These are phyloP conservation scores for Leishmania amazonensis DNA, from an alignment of 208 protist species.

Conservation along the genomic window DNA sequence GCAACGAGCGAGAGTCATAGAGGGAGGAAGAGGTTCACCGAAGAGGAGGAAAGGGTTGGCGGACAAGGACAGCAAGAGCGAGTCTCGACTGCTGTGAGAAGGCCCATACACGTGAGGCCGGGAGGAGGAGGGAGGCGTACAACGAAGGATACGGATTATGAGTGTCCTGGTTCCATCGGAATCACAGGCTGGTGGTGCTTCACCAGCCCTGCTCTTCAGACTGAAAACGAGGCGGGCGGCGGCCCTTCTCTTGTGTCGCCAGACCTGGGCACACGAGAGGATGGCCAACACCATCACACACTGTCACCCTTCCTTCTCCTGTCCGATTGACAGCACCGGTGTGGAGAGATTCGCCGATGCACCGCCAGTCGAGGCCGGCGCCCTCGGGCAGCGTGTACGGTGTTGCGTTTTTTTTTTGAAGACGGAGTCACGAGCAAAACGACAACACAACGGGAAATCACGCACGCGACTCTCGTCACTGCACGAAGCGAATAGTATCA, in stretches of 20 bases:
- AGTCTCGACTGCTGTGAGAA: neutral
- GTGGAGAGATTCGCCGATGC: neutral
- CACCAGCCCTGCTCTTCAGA: neutral
- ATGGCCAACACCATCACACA: neutral
- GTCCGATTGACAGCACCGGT: neutral
- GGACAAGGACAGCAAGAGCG: neutral
- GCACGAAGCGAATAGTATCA: neutral
- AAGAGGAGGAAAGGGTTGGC: neutral
- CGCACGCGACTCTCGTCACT: neutral
- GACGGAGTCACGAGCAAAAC: neutral
- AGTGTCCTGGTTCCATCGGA: neutral
- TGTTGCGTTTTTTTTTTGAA: neutral
- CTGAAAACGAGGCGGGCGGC: neutral
- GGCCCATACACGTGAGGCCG: neutral
- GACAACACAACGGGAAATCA: neutral
- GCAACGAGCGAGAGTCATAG: neutral
- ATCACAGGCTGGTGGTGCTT: neutral
- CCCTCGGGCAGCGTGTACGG: neutral
- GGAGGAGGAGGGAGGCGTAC: neutral
- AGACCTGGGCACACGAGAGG: neutral
- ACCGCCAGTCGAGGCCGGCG: neutral
- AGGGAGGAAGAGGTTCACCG: neutral
- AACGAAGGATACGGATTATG: neutral
- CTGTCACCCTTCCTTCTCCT: too few relatives aligned
- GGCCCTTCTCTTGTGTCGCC: neutral